Evolutionary conservation across 805 yeast genomes (phyloP).

Genomic region (Yamadazyma nakazawae): DNA sequence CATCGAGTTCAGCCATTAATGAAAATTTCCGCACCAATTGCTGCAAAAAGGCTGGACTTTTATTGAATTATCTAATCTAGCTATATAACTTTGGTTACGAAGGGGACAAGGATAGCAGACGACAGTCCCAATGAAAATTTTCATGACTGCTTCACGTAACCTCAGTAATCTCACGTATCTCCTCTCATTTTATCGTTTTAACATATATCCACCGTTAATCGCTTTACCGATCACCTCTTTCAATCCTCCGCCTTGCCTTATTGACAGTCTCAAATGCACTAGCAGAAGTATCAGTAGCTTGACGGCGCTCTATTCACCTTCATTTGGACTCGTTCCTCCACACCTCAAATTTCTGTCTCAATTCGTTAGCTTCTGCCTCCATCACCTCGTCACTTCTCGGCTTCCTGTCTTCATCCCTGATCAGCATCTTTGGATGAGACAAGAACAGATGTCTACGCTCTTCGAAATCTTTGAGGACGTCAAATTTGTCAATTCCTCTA

Average conservation of each 20-base stretch:
- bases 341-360: slow-evolving; percentile 39
- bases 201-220: too few relatives aligned
- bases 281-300: not conserved
- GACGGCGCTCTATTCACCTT: not conserved
- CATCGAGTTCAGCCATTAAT: slow-evolving; percentile 45
- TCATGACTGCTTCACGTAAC: too few relatives aligned
- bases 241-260: too few relatives aligned
- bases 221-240: too few relatives aligned
- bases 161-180: too few relatives aligned
- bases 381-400: slow-evolving; percentile 62
- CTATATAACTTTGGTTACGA: too few relatives aligned
- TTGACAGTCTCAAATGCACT: too few relatives aligned
- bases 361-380: slow-evolving; percentile 64
- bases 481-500: slow-evolving; percentile 53
- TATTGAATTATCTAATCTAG: too few relatives aligned
- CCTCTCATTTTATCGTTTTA: too few relatives aligned
- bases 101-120: too few relatives aligned
- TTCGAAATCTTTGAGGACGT: slow-evolving; percentile 37
- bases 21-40: not conserved
- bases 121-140: too few relatives aligned
- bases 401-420: slow-evolving; percentile 48
- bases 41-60: not conserved
- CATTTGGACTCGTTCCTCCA: not conserved
- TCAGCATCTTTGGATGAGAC: slow-evolving; percentile 28
- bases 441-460: slow-evolving; percentile 25